phyloP scores from a whole-genome alignment of 2,329 filamentous ascomycete genomes.

The Fulvia fulva region DNA sequence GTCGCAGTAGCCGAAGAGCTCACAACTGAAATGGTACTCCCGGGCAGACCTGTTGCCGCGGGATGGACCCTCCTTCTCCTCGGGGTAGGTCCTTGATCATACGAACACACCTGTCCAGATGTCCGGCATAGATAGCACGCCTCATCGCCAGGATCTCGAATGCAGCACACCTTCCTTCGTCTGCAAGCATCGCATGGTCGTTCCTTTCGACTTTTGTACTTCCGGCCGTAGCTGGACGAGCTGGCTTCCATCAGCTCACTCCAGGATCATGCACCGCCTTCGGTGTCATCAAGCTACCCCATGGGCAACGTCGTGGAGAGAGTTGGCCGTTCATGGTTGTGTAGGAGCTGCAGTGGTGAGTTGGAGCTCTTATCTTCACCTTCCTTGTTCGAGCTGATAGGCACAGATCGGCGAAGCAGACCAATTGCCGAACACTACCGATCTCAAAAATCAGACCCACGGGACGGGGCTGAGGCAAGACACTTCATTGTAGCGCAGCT shows the following conservation, averaged over 20 bases:
- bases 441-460: background rate
- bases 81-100: slow-evolving; percentile 23
- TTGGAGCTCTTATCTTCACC: background rate
- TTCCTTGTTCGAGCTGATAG: background rate
- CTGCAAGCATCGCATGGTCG: slow-evolving; percentile 23
- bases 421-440: background rate
- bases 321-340: slow-evolving; percentile 1
- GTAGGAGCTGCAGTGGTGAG: background rate
- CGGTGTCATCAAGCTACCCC: background rate
- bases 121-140: slow-evolving; percentile 13
- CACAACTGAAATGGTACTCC: background rate
- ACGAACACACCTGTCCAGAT: slow-evolving; percentile 11
- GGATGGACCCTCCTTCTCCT: slow-evolving; percentile 13
- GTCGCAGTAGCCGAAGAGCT: background rate
- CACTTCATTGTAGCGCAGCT: no score
- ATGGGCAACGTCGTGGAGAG: background rate
- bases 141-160: slow-evolving; percentile 21
- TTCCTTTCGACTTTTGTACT: slow-evolving; percentile 24
- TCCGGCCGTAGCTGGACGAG: slow-evolving; percentile 15
- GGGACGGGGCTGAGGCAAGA: background rate
- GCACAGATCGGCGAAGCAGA: background rate
- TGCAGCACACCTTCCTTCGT: slow-evolving; percentile 24
- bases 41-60: background rate
- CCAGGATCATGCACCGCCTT: background rate
- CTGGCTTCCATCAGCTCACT: background rate